phyloP scores from a whole-genome alignment of 2,329 filamentous ascomycete genomes.

The Eurotiales sp. region DNA sequence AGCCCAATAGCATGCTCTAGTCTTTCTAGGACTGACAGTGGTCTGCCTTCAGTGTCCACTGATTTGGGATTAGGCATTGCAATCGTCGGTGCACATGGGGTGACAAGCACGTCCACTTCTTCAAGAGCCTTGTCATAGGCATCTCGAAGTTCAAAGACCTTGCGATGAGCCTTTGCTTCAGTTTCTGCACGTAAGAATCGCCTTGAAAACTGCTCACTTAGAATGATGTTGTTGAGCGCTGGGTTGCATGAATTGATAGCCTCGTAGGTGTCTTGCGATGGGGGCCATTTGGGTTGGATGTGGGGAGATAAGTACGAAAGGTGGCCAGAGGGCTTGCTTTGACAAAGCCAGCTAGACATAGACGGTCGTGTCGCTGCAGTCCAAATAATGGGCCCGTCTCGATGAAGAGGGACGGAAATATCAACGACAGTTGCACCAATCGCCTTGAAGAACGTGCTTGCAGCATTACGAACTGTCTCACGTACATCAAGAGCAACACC shows the following conservation, averaged over 20 bases:
- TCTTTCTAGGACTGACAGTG: conserved; percentile 33
- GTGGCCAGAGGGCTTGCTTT: conserved; percentile 27
- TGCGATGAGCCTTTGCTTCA: conserved; percentile 45
- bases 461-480: conserved; percentile 32
- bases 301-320: conserved; percentile 31
- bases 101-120: conserved; percentile 46
- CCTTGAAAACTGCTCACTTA: conserved; percentile 35
- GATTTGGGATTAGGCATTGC: conserved; percentile 39
- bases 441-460: conserved; percentile 32
- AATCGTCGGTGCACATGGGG: conserved; percentile 46
- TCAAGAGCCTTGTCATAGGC: conserved; percentile 46
- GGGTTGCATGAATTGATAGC: conserved; percentile 43
- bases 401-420: conserved; percentile 47
- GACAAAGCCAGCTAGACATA: conserved; percentile 29
- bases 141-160: conserved; percentile 44
- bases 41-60: conserved; percentile 18
- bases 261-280: conserved; percentile 42
- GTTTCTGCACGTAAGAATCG: conserved; percentile 24
- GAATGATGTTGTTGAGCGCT: conserved; percentile 42
- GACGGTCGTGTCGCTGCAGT: conserved; percentile 36
- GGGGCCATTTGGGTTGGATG: conserved; percentile 29
- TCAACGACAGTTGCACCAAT: conserved; percentile 46
- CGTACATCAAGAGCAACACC: conserved; percentile 38
- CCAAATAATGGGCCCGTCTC: conserved; percentile 44
- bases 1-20: conserved; percentile 43